Evolutionary conservation across 805 yeast genomes (phyloP), one percentile per base, ranked within the genome.

Genomic region (Kuraishia ogatae): DNA sequence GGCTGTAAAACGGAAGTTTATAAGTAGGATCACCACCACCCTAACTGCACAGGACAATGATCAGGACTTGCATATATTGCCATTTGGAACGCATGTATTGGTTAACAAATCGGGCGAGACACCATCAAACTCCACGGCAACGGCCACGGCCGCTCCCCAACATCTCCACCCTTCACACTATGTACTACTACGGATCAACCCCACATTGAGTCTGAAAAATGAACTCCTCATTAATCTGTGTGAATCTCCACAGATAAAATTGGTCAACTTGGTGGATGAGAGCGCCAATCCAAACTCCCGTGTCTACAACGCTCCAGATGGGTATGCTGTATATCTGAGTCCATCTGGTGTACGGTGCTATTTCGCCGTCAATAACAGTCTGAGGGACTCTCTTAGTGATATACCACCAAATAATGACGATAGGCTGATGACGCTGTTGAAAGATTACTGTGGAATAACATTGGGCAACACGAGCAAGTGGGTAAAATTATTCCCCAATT

Each of bases 401-500:
- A 64, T 67, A 11, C 71, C 76, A 5, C 83, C 85, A 0, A 61
- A 67, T 11, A 77, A 79, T 59, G 67, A 70, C 2, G 67, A 65
- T 13, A 64, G 65, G 8, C 61, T 79, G 5, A 54, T 71, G 7
- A 68, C 66, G 20, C 69, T 79, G 1, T 56, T 80, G 8, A 58
- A 64, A 5, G 66, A 68, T 1, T 78, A 77, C 61, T 61, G 64
- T 50, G 65, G 64, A 57, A 69, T 61, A 17, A 58, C 29, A 47
- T 59, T 55, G 54, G 62, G 48, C 23, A 55, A 5, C 39, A 26
- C 29, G 5, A 46, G 26, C 19, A 67, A 71, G 48, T 87, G 93
- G 94, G 76, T 87, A 17, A 85, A 80, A 63, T 66, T 87, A 15
- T 75, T 84, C 2, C 94, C 94, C 1, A 82, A 85, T 59, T 64